Evolutionary conservation across 2,329 filamentous ascomycete species (phyloP).

Genomic region (Berkeleyomyces rouxiae): DNA sequence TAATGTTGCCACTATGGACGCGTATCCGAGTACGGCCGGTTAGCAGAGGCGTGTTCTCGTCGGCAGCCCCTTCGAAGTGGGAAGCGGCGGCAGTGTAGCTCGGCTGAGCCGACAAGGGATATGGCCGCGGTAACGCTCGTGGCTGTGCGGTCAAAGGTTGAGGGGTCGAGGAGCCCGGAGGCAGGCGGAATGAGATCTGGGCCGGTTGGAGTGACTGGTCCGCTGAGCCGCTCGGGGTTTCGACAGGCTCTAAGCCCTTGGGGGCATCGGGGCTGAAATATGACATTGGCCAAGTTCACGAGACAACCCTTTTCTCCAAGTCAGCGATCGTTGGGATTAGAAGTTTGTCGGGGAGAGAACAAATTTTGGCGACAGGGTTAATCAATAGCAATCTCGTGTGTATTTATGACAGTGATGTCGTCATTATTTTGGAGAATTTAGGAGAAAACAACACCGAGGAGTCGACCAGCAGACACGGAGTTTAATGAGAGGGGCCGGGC

Average conservation of each 20-base stretch:
- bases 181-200: slow-evolving; percentile 11
- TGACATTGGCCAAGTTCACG: neutral
- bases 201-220: neutral
- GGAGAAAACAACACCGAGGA: neutral
- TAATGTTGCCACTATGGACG: slow-evolving; percentile 21
- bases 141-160: slow-evolving; percentile 13
- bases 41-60: slow-evolving; percentile 31
- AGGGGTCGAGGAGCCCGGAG: slow-evolving; percentile 8
- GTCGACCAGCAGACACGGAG: neutral
- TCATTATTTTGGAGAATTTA: neutral
- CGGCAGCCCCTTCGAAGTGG: slow-evolving; percentile 16
- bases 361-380: neutral
- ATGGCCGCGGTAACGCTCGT: slow-evolving; percentile 13
- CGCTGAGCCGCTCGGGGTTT: neutral
- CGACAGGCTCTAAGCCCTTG: neutral
- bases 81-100: slow-evolving; percentile 3
- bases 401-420: neutral
- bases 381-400: neutral
- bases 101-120: slow-evolving; percentile 10
- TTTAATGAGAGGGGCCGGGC: neutral
- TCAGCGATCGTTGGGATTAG: neutral
- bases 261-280: neutral
- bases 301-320: neutral
- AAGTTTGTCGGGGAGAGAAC: neutral
- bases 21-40: slow-evolving; percentile 27